phyloP scores from a whole-genome alignment of 306 rosid genomes.

The Ormosia emarginata region DNA sequence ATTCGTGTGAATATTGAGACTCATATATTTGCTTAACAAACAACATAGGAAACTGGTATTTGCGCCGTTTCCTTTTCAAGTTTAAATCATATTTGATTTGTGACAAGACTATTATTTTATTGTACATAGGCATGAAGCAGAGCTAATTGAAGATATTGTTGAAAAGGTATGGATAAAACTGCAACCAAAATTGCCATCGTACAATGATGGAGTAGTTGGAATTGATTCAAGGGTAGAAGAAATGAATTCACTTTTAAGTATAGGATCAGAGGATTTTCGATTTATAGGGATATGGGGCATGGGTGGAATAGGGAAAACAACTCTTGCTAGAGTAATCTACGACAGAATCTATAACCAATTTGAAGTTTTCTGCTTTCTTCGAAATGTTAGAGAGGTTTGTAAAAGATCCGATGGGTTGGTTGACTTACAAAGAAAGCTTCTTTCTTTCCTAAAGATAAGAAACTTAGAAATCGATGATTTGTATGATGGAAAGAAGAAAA shows the following conservation, averaged over 20 bases:
- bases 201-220: slow-evolving; percentile 23
- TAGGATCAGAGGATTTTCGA: neutral
- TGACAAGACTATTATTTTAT: no score
- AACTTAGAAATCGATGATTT: neutral
- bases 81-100: no score
- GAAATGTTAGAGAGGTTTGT: slow-evolving; percentile 24
- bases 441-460: neutral
- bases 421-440: slow-evolving; percentile 8
- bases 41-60: no score
- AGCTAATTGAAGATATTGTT: no score
- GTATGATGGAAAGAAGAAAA: neutral
- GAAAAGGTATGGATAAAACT: no score
- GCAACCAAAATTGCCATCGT: no score
- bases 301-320: slow-evolving; percentile 37
- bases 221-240: neutral
- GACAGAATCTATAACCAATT: slow-evolving; percentile 8
- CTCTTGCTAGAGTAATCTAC: slow-evolving; percentile 28
- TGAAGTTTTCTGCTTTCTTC: slow-evolving; percentile 17
- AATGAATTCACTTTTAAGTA: neutral
- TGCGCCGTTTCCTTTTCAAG: no score
- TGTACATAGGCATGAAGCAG: no score
- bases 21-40: no score
- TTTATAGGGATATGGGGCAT: slow-evolving; percentile 35
- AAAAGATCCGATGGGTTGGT: slow-evolving; percentile 8
- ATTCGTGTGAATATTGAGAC: no score